Percentiles rank a stretch among this genome's conserved stretches.
Evolutionary conservation across 1,284 basidiomycete species (phyloP).

Genomic region (Ceratobasidium sp.): DNA sequence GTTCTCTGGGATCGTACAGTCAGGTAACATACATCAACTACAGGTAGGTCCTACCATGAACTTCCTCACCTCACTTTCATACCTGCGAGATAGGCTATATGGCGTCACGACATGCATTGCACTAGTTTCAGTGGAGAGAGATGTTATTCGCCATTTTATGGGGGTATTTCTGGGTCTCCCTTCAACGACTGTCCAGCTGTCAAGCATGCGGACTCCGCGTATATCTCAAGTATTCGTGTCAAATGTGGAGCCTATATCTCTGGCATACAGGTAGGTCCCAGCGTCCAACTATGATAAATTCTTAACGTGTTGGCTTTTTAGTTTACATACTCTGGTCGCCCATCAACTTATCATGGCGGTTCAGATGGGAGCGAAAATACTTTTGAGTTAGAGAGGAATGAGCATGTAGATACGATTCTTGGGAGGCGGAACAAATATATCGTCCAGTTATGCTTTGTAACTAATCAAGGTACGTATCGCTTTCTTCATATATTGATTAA

Average conservation of each 20-base stretch:
- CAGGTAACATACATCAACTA: background rate
- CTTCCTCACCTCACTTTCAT: background rate
- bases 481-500: background rate
- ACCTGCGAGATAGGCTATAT: background rate
- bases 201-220: background rate
- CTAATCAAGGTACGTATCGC: constrained; percentile 2
- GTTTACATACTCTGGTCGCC: constrained; percentile 1
- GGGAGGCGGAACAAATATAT: constrained; percentile 14
- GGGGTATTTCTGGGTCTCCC: constrained; percentile 5
- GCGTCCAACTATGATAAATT: background rate
- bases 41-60: background rate
- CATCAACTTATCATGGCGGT: background rate
- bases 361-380: background rate
- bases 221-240: background rate
- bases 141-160: background rate
- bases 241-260: constrained; percentile 3
- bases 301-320: background rate
- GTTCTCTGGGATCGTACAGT: background rate
- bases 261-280: constrained; percentile 3
- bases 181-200: constrained; percentile 20
- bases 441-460: constrained; percentile 14
- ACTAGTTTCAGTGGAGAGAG: background rate
- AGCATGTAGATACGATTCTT: background rate
- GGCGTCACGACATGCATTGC: constrained; percentile 16
- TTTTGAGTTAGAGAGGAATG: constrained; percentile 8